Evolutionary conservation across 768 basidiomycete genomes (phyloP).

Genomic region (Pisolithus sp.): DNA sequence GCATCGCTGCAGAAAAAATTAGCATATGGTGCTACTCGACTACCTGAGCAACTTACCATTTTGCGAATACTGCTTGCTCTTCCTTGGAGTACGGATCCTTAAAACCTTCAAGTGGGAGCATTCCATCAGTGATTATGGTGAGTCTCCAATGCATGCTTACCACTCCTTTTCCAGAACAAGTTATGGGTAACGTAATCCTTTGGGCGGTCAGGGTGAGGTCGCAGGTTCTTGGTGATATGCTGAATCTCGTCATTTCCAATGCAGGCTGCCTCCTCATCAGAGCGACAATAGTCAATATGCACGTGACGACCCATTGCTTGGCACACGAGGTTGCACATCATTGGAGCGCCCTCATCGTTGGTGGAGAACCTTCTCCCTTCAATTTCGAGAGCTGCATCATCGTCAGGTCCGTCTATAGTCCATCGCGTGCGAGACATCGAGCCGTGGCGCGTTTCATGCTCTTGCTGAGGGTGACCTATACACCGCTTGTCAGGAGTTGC

Average conservation of each 20-base stretch:
- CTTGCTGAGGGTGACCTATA: slow-evolving; percentile 51
- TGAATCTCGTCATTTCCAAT: slow-evolving; percentile 34
- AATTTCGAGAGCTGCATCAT: slow-evolving; percentile 39
- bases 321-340: slow-evolving; percentile 57
- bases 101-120: slow-evolving; percentile 36
- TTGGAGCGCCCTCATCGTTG: slow-evolving; percentile 53
- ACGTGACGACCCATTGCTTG: slow-evolving; percentile 49
- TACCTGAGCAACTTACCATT: slow-evolving; percentile 38
- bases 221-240: slow-evolving; percentile 38
- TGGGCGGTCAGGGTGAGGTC: slow-evolving; percentile 38
- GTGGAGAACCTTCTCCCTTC: slow-evolving; percentile 49
- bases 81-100: slow-evolving; percentile 60
- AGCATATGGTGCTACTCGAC: not conserved
- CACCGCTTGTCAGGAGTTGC: not conserved
- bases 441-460: slow-evolving; percentile 59
- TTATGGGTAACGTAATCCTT: slow-evolving; percentile 53
- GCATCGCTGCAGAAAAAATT: slow-evolving; percentile 28
- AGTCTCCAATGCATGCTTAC: slow-evolving; percentile 20
- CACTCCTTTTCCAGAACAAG: slow-evolving; percentile 54
- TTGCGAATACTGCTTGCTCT: slow-evolving; percentile 45
- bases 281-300: slow-evolving; percentile 53
- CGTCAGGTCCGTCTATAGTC: slow-evolving; percentile 49
- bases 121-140: not conserved
- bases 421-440: slow-evolving; percentile 56
- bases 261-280: slow-evolving; percentile 32